phyloP scores from a whole-genome alignment of 2,329 filamentous ascomycete species.

The Pyrenochaeta sp. region DNA sequence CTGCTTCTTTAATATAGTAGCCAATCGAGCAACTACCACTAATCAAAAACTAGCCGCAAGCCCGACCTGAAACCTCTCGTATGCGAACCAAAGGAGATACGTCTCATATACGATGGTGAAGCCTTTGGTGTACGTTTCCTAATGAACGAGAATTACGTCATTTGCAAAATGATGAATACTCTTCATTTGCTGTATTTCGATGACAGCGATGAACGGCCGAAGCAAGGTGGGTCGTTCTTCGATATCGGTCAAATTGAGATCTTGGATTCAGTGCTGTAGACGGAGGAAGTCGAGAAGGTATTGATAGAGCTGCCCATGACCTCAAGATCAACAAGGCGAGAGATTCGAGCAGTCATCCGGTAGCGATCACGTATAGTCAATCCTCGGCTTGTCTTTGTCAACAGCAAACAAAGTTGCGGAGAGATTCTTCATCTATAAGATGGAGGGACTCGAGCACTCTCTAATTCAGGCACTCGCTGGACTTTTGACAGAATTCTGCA shows the following conservation, averaged over 20 bases:
- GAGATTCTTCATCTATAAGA: not conserved
- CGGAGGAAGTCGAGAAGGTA: not conserved
- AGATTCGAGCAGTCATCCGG: not conserved
- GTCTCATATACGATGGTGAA: not conserved
- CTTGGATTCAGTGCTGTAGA: not conserved
- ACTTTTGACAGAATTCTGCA: not conserved
- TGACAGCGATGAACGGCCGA: slow-evolving; percentile 4
- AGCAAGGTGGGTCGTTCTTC: slow-evolving; percentile 8
- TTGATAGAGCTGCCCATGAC: not conserved
- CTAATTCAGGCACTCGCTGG: not conserved
- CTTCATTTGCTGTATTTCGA: slow-evolving; percentile 17
- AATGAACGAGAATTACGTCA: slow-evolving; percentile 15
- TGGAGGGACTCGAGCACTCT: not conserved
- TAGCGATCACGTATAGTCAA: not conserved
- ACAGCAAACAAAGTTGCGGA: not conserved
- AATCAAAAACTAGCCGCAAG: not conserved
- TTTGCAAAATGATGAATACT: not conserved
- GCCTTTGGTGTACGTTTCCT: not conserved
- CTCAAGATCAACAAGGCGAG: not conserved
- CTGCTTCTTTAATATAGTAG: too few species aligned
- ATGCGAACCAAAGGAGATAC: not conserved
- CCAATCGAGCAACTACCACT: not conserved
- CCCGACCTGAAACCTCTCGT: not conserved
- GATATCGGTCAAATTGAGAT: slow-evolving; percentile 2
- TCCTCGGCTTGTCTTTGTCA: not conserved